Conservation (phyloP, 257 asterid species). For the Solanum tarijense region DNA sequence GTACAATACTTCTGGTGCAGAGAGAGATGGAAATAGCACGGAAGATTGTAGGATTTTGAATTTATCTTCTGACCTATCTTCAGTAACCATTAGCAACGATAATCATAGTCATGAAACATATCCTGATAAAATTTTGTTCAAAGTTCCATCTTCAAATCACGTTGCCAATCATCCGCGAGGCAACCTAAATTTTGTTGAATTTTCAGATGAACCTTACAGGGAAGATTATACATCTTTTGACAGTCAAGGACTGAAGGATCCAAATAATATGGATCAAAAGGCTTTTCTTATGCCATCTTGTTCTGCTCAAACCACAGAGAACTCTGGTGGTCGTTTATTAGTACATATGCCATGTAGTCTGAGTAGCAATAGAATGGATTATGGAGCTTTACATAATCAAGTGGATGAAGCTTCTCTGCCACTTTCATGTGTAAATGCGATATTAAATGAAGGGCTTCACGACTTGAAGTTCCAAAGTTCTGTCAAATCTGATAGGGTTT, state of each 20-base stretch:
- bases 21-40: slow-evolving; percentile 37
- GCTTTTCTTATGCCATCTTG: slow-evolving; percentile 27
- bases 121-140: not conserved
- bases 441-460: slow-evolving; percentile 46
- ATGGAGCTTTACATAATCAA: slow-evolving; percentile 36
- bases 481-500: slow-evolving; percentile 74
- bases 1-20: slow-evolving; percentile 36
- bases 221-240: slow-evolving; percentile 29
- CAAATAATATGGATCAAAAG: slow-evolving; percentile 21
- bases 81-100: slow-evolving; percentile 4
- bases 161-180: not conserved
- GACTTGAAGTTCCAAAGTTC: slow-evolving; percentile 71
- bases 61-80: slow-evolving; percentile 4
- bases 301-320: slow-evolving; percentile 36
- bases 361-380: slow-evolving; percentile 32
- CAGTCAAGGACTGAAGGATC: slow-evolving; percentile 30
- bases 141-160: slow-evolving; percentile 2
- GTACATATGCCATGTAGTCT: slow-evolving; percentile 32
- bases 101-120: not conserved
- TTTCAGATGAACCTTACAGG: slow-evolving; percentile 30
- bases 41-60: slow-evolving; percentile 26
- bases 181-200: slow-evolving; percentile 16
- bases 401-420: slow-evolving; percentile 59
- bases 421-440: slow-evolving; percentile 48
- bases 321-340: slow-evolving; percentile 24